Evolutionary conservation across 2,329 filamentous ascomycete species (phyloP).

Genomic region (Intubia oerlemansii): DNA sequence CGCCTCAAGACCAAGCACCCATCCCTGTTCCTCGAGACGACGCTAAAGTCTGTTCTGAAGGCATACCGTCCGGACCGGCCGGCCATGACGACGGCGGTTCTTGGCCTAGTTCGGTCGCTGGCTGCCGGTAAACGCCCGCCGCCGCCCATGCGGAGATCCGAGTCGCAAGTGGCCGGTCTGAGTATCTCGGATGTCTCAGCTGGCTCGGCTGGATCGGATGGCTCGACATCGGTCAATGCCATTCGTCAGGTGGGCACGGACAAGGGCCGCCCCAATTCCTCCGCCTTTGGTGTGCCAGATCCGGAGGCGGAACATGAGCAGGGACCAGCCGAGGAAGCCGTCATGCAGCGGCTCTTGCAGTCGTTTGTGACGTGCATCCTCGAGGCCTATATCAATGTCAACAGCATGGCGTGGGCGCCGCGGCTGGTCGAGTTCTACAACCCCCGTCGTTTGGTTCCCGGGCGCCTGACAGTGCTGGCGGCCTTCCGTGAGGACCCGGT

Average conservation of each 20-base stretch:
- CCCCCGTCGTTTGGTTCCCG: slow-evolving; percentile 40
- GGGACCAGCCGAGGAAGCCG: slow-evolving; percentile 32
- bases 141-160: slow-evolving; percentile 33
- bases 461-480: slow-evolving; percentile 37
- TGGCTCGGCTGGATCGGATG: too few relatives aligned
- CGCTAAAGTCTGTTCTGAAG: slow-evolving; percentile 48
- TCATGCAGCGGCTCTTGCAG: slow-evolving; percentile 45
- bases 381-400: slow-evolving; percentile 47
- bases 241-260: slow-evolving; percentile 20
- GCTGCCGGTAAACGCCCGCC: slow-evolving; percentile 44
- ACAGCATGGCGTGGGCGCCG: slow-evolving; percentile 37
- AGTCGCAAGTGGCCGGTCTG: slow-evolving; percentile 5
- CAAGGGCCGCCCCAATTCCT: slow-evolving; percentile 20
- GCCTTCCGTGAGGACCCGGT: slow-evolving; percentile 39
- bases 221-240: slow-evolving; percentile 10
- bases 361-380: slow-evolving; percentile 60
- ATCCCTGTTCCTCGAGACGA: slow-evolving; percentile 56
- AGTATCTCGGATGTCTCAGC: too few relatives aligned
- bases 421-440: slow-evolving; percentile 47
- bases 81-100: slow-evolving; percentile 46
- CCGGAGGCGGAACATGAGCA: slow-evolving; percentile 35
- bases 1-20: slow-evolving; percentile 60
- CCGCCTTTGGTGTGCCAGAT: slow-evolving; percentile 35
- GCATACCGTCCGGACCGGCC: slow-evolving; percentile 42
- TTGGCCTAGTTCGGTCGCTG: slow-evolving; percentile 49